Conservation (phyloP, 139 green algal genomes). For the Picochlorum sp. region DNA sequence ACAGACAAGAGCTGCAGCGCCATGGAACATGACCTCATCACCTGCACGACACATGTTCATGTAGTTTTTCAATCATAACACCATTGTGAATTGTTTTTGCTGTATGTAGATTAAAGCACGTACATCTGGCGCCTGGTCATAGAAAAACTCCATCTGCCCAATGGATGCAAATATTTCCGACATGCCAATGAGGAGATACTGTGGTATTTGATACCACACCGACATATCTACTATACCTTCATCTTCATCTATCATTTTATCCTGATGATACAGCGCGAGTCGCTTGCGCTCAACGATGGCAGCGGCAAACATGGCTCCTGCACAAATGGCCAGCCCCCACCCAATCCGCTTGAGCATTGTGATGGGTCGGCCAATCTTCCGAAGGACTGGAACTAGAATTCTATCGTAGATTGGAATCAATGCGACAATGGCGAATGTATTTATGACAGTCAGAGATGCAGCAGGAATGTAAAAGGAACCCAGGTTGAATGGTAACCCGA, state of each 20-base stretch:
- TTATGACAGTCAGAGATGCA: slow-evolving; percentile 79
- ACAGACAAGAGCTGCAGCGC: slow-evolving; percentile 75
- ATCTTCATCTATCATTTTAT: slow-evolving; percentile 9
- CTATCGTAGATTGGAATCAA: slow-evolving; percentile 82
- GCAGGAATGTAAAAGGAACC: slow-evolving; percentile 57
- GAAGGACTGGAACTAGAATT: slow-evolving; percentile 54
- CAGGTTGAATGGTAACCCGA: slow-evolving; percentile 12
- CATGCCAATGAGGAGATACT: slow-evolving; percentile 77
- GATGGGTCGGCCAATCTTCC: slow-evolving; percentile 34
- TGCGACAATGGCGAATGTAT: slow-evolving; percentile 74
- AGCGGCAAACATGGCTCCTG: slow-evolving; percentile 62
- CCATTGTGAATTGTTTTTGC: too few relatives aligned
- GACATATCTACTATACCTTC: slow-evolving; percentile 26
- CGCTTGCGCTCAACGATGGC: slow-evolving; percentile 59
- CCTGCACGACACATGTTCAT: too few relatives aligned
- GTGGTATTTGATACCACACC: slow-evolving; percentile 66
- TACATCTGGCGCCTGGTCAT: slow-evolving; percentile 80
- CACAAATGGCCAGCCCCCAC: slow-evolving; percentile 67
- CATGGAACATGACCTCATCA: slow-evolving; percentile 86
- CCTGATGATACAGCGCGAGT: slow-evolving; percentile 36
- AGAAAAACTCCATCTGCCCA: slow-evolving; percentile 94
- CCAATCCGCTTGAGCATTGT: slow-evolving; percentile 75
- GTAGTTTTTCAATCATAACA: too few relatives aligned
- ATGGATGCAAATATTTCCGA: slow-evolving; percentile 81
- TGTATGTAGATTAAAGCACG: too few relatives aligned